Base-by-base conservation (phyloP, 2,329 filamentous ascomycete genomes). In the Hymenoscyphus albidus region DNA sequence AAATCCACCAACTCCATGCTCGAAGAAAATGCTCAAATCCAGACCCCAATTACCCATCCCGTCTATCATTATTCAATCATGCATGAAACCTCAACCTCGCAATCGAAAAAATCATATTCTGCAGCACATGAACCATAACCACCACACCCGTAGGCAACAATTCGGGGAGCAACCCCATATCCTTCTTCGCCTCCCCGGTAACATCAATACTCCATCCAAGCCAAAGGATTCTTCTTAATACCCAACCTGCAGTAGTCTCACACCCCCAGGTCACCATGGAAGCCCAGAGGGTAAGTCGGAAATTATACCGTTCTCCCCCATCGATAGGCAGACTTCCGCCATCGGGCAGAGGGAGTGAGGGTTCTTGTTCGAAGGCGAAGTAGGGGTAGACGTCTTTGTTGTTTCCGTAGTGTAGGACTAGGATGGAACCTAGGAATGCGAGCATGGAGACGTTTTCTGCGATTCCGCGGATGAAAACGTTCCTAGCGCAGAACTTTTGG, bases 21-120 rank as follows among this genome's bases (percentile, higher is more conserved):
- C 5, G 9, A 35, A 35, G 35, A 35, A 35, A 35, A 35, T 9
- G 35, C 35, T 18, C 44, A n/a, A 9, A 9, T 12, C n/a, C 44
- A 9, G 7, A 18, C 44, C 42, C 42, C 14, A 18, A 48, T n/a
- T n/a, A n/a, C 42, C 42, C 16, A n/a, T n/a, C 42, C 42, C 14
- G n/a, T 2, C 3, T n/a, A 16, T 48, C 44, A 35, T 35, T 4
- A 35, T 35, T 7, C 5, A 35, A 22, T 22, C 44, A 18, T 71
- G 65, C 75, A 62, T 73, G 70, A 65, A 90, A 89, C 68, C 85
- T 82, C 72, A 90, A 76, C 68, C 87, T 81, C 42, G 89, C 84
- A 71, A 90, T 89, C 57, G 85, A 87, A 77, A 90, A 89, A 63
- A 90, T 76, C 87, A 90, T 90, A 74, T 89, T 90, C 77, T 90